A percentile compares a stretch with the other conserved stretches of the same genome.
Conservation (phyloP, 2,329 filamentous ascomycete genomes). For the Monilinia vaccinii-corymbosi region DNA sequence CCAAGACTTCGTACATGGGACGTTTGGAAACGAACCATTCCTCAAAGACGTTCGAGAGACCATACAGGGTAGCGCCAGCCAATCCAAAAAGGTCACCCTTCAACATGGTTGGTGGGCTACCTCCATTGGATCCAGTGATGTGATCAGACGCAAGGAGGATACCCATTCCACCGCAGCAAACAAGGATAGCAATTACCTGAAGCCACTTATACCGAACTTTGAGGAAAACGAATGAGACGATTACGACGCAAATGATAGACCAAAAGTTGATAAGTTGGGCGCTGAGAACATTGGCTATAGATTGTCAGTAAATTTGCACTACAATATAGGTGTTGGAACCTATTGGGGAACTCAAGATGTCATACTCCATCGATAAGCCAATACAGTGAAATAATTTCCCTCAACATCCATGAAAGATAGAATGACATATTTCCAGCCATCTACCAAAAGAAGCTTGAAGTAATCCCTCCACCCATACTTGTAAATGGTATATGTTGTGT, state of each 20-base stretch:
- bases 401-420: conserved; percentile 89
- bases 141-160: conserved; percentile 81
- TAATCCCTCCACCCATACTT: conserved; percentile 69
- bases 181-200: conserved; percentile 77
- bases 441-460: conserved; percentile 49
- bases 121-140: conserved; percentile 65
- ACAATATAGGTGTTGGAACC: neutral
- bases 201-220: conserved; percentile 81
- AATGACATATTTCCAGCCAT: conserved; percentile 92
- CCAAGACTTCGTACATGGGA: conserved; percentile 87
- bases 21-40: conserved; percentile 86
- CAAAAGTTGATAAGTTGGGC: conserved; percentile 98
- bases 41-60: conserved; percentile 81
- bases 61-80: conserved; percentile 83
- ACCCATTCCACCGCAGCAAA: conserved; percentile 86
- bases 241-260: conserved; percentile 88
- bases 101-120: conserved; percentile 58
- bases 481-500: conserved; percentile 71
- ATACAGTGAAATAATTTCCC: conserved; percentile 95
- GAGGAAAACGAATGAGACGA: conserved; percentile 74
- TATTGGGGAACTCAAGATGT: neutral
- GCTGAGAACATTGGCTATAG: conserved; percentile 70
- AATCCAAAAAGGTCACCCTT: conserved; percentile 93
- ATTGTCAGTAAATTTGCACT: conserved; percentile 13
- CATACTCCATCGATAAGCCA: conserved; percentile 62